Percentiles rank a stretch among this genome's conserved stretches.
phyloP scores from a whole-genome alignment of 805 yeast genomes.

The Schwanniomyces occidentalis region DNA sequence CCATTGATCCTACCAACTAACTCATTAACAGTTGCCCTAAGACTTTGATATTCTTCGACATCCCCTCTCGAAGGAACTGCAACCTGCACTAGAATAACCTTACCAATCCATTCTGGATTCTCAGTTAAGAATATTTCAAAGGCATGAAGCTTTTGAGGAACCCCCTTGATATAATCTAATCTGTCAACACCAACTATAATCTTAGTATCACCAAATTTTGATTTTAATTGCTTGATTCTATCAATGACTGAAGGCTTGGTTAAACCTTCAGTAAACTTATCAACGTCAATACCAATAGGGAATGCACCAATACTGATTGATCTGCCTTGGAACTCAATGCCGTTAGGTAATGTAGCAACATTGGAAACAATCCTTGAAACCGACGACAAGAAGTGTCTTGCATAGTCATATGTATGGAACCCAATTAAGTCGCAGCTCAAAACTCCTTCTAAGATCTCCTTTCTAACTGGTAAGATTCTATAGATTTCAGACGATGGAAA shows the following conservation, averaged over 20 bases:
- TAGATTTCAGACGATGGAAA: slow-evolving; percentile 97
- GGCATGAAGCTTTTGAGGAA: slow-evolving; percentile 95
- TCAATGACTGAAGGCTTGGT: slow-evolving; percentile 59
- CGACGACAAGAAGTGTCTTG: slow-evolving; percentile 89
- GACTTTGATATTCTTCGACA: slow-evolving; percentile 94
- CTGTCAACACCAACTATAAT: slow-evolving; percentile 96
- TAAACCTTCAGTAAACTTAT: slow-evolving; percentile 81
- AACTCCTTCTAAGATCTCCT: slow-evolving; percentile 88
- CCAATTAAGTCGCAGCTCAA: slow-evolving; percentile 93
- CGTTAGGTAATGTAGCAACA: slow-evolving; percentile 85
- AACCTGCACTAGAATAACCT: slow-evolving; percentile 91
- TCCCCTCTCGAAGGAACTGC: slow-evolving; percentile 98
- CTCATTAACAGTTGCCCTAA: slow-evolving; percentile 93
- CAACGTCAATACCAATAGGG: slow-evolving; percentile 99
- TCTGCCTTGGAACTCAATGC: slow-evolving; percentile 75
- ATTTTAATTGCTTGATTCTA: slow-evolving; percentile 61
- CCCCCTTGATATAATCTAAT: slow-evolving; percentile 95
- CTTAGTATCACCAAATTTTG: slow-evolving; percentile 73
- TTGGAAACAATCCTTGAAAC: slow-evolving; percentile 76
- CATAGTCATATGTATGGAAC: slow-evolving; percentile 98
- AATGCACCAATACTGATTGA: slow-evolving; percentile 90
- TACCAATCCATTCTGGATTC: slow-evolving; percentile 98
- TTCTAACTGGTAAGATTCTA: slow-evolving; percentile 91
- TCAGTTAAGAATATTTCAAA: slow-evolving; percentile 88
- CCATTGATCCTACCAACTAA: slow-evolving; percentile 97